Base-by-base conservation (phyloP, 2,329 filamentous ascomycete species). In the Botryosphaeria agaves region DNA sequence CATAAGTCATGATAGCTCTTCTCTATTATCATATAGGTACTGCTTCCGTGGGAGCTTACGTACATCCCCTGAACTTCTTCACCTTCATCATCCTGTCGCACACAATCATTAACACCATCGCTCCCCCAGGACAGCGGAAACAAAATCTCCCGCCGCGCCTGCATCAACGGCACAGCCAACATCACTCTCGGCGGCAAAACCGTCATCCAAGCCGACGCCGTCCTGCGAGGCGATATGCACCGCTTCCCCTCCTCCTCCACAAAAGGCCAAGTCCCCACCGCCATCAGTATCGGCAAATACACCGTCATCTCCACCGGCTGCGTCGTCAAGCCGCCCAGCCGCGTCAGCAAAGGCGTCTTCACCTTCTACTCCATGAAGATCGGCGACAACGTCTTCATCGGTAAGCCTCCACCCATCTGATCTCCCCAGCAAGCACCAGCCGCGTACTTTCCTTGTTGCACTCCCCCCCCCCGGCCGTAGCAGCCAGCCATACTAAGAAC, bases 181-280 rank as follows among this genome's bases (percentile, higher is more conserved):
- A 95, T 98, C 57, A 93, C 93, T 56, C 77, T 98, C 2, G 89
- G 84, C 42, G 89, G 89, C 38, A 92, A 55, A 57, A 92, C 85
- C 1, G 83, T 95, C 38, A 92, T 98, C 48, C 84, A 93, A 64
- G 78, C 84, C 38, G 85, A 93, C 48, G 87, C 84, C 44, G 84
- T 89, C 55, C 83, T 98, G 48, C 77, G 89, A 28, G 89, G 87
- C 26, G 89, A 98, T 48, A 70, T 98, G 64, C 31, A 72, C 65
- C 5, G 61, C 57, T 6, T 57, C 62, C 31, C 49, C 5, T 47
- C 56, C 16, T 48, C 55, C 36, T 40, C 53, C 39, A 29, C 45
- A 29, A 40, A 37, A 39, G 31, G 34, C 36, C 34, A 19, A 39
- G 34, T 31, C 43, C 33, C 41, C 5, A 61, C 61, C 15, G 75